Evolutionary conservation across 108 stramenopile genomes (phyloP).

Genomic region (Pseudonitzschia pungens): DNA sequence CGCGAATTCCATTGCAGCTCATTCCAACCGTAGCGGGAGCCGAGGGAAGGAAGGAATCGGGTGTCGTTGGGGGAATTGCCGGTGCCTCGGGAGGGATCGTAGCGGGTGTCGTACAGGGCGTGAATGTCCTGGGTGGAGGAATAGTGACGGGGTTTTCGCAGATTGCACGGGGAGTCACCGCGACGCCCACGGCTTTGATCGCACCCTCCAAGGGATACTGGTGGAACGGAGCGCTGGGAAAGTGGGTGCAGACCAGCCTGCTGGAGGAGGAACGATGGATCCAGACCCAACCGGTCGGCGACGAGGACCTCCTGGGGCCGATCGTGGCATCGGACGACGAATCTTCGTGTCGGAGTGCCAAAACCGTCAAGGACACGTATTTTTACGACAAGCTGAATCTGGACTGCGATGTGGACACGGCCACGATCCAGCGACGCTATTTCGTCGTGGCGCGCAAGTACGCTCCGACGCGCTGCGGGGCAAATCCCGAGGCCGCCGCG

Average conservation of each 20-base stretch:
- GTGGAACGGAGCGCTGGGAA: conserved; percentile 65
- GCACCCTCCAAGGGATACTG: conserved; percentile 55
- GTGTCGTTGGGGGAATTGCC: conserved; percentile 32
- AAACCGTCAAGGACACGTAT: conserved; percentile 48
- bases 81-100: conserved; percentile 29
- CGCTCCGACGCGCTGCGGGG: conserved; percentile 79
- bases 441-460: conserved; percentile 83
- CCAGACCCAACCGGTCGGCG: conserved; percentile 40
- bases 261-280: conserved; percentile 47
- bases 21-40: conserved; percentile 39
- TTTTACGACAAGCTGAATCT: conserved; percentile 79
- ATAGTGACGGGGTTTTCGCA: conserved; percentile 53
- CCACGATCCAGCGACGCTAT: conserved; percentile 88
- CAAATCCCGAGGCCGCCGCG: conserved; percentile 49
- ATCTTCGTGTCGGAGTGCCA: not conserved
- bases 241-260: conserved; percentile 61
- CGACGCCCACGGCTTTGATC: conserved; percentile 54
- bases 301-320: conserved; percentile 62
- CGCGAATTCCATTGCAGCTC: conserved; percentile 5
- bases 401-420: conserved; percentile 56
- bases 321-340: conserved; percentile 21
- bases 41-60: conserved; percentile 28
- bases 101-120: conserved; percentile 48
- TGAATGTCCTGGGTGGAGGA: conserved; percentile 34
- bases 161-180: conserved; percentile 49